These are phyloP conservation scores for Ramularia endophylla DNA, from an alignment of 2,329 filamentous ascomycete species.

Conservation along the genomic window DNA sequence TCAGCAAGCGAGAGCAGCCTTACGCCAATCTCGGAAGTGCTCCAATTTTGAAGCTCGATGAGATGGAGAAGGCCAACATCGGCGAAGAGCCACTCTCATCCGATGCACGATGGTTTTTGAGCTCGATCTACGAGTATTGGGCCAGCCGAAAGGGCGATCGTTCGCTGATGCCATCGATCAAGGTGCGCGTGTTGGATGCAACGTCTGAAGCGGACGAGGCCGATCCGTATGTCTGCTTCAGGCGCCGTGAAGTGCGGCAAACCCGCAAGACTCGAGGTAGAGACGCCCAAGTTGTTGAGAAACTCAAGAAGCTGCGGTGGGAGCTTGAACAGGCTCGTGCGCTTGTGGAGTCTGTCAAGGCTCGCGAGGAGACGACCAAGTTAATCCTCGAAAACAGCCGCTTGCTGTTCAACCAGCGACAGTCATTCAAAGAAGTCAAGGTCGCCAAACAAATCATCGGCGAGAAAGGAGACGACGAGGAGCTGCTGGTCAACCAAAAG, in stretches of 20 bases:
- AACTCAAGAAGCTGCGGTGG: constrained; percentile 81
- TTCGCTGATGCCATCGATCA: constrained; percentile 70
- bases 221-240: constrained; percentile 97
- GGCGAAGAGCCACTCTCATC: constrained; percentile 48
- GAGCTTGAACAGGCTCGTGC: constrained; percentile 86
- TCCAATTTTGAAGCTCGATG: constrained; percentile 57
- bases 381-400: constrained; percentile 71
- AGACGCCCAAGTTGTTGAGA: constrained; percentile 90
- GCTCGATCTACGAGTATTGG: constrained; percentile 87
- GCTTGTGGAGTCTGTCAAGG: constrained; percentile 68
- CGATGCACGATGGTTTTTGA: constrained; percentile 56
- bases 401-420: constrained; percentile 75
- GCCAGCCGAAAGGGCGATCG: constrained; percentile 65
- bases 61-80: constrained; percentile 55
- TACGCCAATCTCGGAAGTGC: constrained; percentile 76
- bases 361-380: constrained; percentile 73
- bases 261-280: constrained; percentile 91
- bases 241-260: constrained; percentile 86
- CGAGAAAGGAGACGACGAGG: constrained; percentile 87
- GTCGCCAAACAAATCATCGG: constrained; percentile 71
- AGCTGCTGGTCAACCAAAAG: constrained; percentile 83
- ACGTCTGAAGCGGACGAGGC: constrained; percentile 91
- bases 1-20: constrained; percentile 73
- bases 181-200: constrained; percentile 68
- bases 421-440: constrained; percentile 81